These are phyloP conservation scores for Blastocystis sp. DNA, from an alignment of 352 stramenopile genomes.

Conservation along the genomic window DNA sequence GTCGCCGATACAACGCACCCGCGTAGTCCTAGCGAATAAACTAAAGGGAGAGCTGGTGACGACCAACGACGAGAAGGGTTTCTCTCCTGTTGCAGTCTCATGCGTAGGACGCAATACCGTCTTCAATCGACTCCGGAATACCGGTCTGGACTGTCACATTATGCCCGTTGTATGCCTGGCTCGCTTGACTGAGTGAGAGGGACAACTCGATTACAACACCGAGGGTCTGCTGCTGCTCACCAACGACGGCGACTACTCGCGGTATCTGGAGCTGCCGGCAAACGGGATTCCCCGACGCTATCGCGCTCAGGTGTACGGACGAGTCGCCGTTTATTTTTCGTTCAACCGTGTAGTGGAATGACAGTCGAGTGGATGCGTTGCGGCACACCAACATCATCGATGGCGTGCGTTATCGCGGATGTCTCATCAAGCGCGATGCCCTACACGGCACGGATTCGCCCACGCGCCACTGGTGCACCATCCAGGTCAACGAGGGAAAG, in stretches of 20 bases:
- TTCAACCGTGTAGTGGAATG: constrained; percentile 65
- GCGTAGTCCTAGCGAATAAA: constrained; percentile 77
- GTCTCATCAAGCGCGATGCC: constrained; percentile 56
- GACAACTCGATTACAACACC: constrained; percentile 79
- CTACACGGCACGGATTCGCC: not conserved
- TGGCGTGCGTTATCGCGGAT: constrained; percentile 67
- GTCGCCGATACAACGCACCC: constrained; percentile 60
- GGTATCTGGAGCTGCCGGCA: constrained; percentile 74
- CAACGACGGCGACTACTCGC: constrained; percentile 77
- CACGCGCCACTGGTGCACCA: constrained; percentile 60
- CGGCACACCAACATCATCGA: constrained; percentile 70
- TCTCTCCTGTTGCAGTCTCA: constrained; percentile 60
- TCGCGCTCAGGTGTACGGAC: constrained; percentile 71
- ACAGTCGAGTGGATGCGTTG: constrained; percentile 69
- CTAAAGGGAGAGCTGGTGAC: constrained; percentile 66
- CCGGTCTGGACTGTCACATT: constrained; percentile 72
- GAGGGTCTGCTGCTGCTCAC: constrained; percentile 80
- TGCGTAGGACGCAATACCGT: constrained; percentile 74
- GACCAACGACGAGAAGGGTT: constrained; percentile 36
- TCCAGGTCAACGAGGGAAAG: constrained; percentile 72
- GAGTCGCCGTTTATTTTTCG: constrained; percentile 53
- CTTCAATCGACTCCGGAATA: constrained; percentile 71
- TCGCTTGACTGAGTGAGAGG: constrained; percentile 57
- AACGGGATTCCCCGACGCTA: constrained; percentile 70
- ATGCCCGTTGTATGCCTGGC: constrained; percentile 70